phyloP scores from a whole-genome alignment of 2,329 filamentous ascomycete species.

The Lecanosticta acicola region DNA sequence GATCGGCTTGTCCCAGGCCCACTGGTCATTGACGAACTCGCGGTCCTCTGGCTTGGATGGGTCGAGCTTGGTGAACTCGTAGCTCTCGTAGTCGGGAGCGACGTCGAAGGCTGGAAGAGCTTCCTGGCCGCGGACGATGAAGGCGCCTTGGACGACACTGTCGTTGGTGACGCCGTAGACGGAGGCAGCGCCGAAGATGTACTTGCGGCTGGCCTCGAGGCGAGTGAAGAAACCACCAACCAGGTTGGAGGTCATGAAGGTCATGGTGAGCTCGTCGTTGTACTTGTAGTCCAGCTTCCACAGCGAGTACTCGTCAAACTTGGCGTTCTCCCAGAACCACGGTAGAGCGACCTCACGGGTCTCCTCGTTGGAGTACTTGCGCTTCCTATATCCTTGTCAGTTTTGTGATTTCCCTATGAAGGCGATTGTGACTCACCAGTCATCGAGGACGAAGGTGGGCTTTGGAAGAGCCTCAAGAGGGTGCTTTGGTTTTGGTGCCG shows the following conservation, averaged over 20 bases:
- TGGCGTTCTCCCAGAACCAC: slow-evolving; percentile 97
- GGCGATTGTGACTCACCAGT: slow-evolving; percentile 54
- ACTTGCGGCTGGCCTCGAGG: slow-evolving; percentile 97
- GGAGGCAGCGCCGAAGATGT: slow-evolving; percentile 83
- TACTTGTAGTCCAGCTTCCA: slow-evolving; percentile 98
- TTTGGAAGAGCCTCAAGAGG: slow-evolving; percentile 79
- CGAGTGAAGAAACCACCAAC: slow-evolving; percentile 96
- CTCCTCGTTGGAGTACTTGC: slow-evolving; percentile 95
- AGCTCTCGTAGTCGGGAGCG: slow-evolving; percentile 94
- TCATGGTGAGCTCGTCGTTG: slow-evolving; percentile 92
- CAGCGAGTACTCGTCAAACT: slow-evolving; percentile 91
- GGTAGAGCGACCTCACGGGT: slow-evolving; percentile 75
- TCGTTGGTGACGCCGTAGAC: slow-evolving; percentile 87
- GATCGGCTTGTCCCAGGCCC: slow-evolving; percentile 86
- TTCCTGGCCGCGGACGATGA: slow-evolving; percentile 90
- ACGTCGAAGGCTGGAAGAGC: slow-evolving; percentile 84
- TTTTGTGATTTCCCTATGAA: background rate
- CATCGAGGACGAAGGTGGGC: slow-evolving; percentile 78
- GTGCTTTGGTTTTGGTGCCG: slow-evolving; percentile 90
- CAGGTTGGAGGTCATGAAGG: slow-evolving; percentile 99
- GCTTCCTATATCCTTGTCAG: slow-evolving; percentile 53
- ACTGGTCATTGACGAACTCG: slow-evolving; percentile 78
- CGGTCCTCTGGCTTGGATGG: slow-evolving; percentile 76
- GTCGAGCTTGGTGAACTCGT: slow-evolving; percentile 95
- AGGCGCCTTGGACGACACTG: slow-evolving; percentile 87